A percentile compares a stretch with the other conserved stretches of the same genome.
These are phyloP conservation scores for Solanum pimpinellifolium DNA, from an alignment of 257 asterid species.

Conservation along the genomic window DNA sequence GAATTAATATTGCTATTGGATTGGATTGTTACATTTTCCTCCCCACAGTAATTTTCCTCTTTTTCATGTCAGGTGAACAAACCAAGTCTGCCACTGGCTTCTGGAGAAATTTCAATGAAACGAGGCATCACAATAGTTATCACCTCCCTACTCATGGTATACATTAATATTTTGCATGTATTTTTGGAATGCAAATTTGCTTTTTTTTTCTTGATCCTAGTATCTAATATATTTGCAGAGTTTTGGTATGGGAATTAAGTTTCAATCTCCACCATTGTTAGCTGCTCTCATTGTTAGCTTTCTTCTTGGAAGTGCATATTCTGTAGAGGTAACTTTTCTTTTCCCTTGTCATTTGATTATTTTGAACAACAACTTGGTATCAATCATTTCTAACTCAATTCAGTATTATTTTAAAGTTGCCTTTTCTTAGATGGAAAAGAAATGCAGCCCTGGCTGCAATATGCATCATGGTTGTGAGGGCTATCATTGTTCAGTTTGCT, in stretches of 20 bases:
- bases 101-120: constrained; percentile 9
- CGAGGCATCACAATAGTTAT: background rate
- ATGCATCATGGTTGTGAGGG: constrained; percentile 10
- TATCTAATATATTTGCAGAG: background rate
- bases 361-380: background rate
- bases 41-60: background rate
- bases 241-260: constrained; percentile 5
- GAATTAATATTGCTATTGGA: background rate
- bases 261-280: constrained; percentile 7
- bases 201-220: background rate
- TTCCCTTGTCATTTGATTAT: background rate
- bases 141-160: background rate
- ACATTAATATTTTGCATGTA: background rate
- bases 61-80: constrained; percentile 1
- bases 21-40: background rate
- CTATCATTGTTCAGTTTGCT: constrained; percentile 8
- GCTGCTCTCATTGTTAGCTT: constrained; percentile 5
- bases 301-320: constrained; percentile 9
- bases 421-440: constrained; percentile 7
- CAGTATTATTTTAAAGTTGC: background rate
- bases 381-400: background rate
- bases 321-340: background rate
- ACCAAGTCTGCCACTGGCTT: constrained; percentile 8
- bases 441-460: constrained; percentile 2
- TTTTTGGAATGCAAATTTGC: too few species aligned